Evolutionary conservation across 768 basidiomycete genomes (phyloP), one percentile per base, ranked within the genome.

Genomic region (Sistotremastrum niveocremeum): DNA sequence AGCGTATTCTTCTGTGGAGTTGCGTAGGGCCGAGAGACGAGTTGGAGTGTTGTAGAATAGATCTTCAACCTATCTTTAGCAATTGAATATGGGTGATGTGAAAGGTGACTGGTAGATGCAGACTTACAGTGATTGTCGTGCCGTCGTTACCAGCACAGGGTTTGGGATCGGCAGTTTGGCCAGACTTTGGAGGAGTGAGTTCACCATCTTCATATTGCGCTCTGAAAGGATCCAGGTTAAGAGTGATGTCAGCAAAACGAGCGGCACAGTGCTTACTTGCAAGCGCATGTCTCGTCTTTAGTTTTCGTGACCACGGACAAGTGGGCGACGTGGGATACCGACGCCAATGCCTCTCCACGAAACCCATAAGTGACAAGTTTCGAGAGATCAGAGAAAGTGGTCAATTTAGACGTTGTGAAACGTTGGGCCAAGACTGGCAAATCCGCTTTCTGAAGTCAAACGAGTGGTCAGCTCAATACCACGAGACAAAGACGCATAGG

Each of bases 81-180:
- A 20, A n/a, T 28, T 12, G 47, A 35, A 6, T 10, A 40, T 45
- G 4, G 32, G 31, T 30, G 38, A 45, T 11, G 37, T 42, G 12
- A 31, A 35, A 47, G 7, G 20, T 28, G 6, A 11, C 6, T 7
- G 28, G 2, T 36, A 6, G 9, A 20, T 20, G 20, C 12, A 10
- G 33, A 62, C 75, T 44, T 55, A 89, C 93, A 2, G 73, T 81
- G 39, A 98, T 81, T 2, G 77, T 81, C 0, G 95, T 98, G 3
- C 95, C 95, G 46, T 95, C 86, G 55, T 93, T 95, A 4, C 91
- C 91, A 11, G 95, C 94, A 51, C 81, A 84, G 9, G 94, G 83
- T 54, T 85, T 87, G 0, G 93, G 88, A 40, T 91, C 84, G 0
- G 76, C 58, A 1, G 71, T 72, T 42, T 77, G 73, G 2, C 84